These are phyloP conservation scores for Przewalskia tangutica DNA, from an alignment of 257 asterid species.

Conservation along the genomic window DNA sequence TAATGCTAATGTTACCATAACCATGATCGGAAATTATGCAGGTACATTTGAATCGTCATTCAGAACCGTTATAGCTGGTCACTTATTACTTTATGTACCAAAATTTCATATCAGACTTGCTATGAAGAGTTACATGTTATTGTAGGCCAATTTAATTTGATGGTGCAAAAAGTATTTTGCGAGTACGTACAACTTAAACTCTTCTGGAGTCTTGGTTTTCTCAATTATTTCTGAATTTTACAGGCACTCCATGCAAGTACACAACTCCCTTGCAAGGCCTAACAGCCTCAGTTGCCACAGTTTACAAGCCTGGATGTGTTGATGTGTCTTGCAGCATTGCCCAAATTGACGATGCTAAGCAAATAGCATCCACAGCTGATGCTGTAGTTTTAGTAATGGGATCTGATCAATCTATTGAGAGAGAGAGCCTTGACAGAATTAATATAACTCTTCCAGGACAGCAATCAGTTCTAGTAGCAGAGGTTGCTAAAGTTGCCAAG, in stretches of 20 bases:
- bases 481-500: constrained; percentile 56
- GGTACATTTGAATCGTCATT: constrained; percentile 23
- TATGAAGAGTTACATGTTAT: not conserved
- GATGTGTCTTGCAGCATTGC: constrained; percentile 43
- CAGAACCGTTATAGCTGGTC: not conserved
- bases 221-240: not conserved
- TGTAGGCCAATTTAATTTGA: not conserved
- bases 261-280: constrained; percentile 63
- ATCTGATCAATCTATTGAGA: constrained; percentile 59
- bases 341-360: constrained; percentile 47
- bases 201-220: not conserved
- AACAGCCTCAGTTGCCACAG: constrained; percentile 35
- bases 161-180: not conserved
- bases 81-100: not conserved
- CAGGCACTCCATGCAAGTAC: constrained; percentile 75
- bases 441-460: constrained; percentile 83
- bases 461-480: constrained; percentile 44
- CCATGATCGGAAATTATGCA: constrained; percentile 83
- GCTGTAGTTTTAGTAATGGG: constrained; percentile 80
- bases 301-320: constrained; percentile 49
- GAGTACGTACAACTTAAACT: not conserved
- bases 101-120: not conserved
- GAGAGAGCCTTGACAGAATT: constrained; percentile 44
- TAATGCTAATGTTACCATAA: constrained; percentile 49
- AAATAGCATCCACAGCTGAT: constrained; percentile 50